phyloP scores from a whole-genome alignment of 768 basidiomycete species.

The Boletus reticuloceps region DNA sequence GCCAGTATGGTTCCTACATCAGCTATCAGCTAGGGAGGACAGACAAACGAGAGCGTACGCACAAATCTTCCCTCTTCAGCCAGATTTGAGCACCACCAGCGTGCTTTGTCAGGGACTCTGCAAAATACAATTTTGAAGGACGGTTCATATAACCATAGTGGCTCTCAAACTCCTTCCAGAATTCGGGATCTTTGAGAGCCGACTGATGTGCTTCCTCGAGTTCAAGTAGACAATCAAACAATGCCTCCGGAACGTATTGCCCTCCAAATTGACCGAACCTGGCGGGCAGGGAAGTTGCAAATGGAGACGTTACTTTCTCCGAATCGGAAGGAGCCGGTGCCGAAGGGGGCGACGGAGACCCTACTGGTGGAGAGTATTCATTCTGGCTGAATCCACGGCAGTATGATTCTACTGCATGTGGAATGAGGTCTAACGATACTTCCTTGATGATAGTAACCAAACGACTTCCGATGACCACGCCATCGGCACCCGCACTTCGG shows the following conservation, averaged over 20 bases:
- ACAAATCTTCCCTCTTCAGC: slow-evolving; percentile 96
- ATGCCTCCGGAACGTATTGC: slow-evolving; percentile 94
- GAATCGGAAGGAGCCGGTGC: neutral
- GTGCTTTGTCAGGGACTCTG: slow-evolving; percentile 85
- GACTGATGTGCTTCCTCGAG: slow-evolving; percentile 87
- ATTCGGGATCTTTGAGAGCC: slow-evolving; percentile 84
- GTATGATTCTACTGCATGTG: slow-evolving; percentile 63
- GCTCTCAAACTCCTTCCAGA: slow-evolving; percentile 88
- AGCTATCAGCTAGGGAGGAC: slow-evolving; percentile 1
- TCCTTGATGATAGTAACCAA: slow-evolving; percentile 79
- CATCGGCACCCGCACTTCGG: slow-evolving; percentile 87
- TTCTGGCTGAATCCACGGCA: slow-evolving; percentile 65
- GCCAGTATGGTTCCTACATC: slow-evolving; percentile 86
- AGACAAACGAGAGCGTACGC: slow-evolving; percentile 23
- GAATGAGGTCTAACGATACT: slow-evolving; percentile 46
- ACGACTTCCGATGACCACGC: slow-evolving; percentile 89
- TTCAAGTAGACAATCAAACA: slow-evolving; percentile 91
- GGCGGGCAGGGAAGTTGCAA: slow-evolving; percentile 59
- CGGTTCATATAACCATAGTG: slow-evolving; percentile 94
- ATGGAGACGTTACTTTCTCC: slow-evolving; percentile 18
- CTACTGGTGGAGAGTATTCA: slow-evolving; percentile 26
- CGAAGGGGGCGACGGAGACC: neutral
- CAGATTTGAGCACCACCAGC: slow-evolving; percentile 95
- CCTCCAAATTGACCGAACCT: slow-evolving; percentile 96
- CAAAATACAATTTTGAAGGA: slow-evolving; percentile 88